Evolutionary conservation across 208 protist genomes (phyloP), one percentile per base, ranked within the genome.

Genomic region (Acanthamoeba culbertsoni): DNA sequence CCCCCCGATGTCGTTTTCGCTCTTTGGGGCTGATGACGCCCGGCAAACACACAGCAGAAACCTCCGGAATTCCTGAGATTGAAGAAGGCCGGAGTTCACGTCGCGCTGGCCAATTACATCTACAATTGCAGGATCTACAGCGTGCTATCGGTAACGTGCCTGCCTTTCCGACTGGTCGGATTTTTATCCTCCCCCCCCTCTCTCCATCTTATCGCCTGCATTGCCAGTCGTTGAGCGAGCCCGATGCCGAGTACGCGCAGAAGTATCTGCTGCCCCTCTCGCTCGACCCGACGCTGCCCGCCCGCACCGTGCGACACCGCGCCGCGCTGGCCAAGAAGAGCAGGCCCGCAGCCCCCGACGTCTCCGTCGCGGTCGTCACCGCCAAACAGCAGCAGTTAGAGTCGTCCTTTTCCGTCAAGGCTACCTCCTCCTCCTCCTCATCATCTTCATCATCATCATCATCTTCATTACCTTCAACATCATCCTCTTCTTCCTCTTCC

Each of bases 211-310:
- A 14, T 59, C 51, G 51, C 51, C 23, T 28, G n/a, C n/a, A 31
- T 33, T 31, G 12, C 31, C n/a, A 77, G 65, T 77, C 31, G 18
- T 28, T 77, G 14, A 31, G 18, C 35, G n/a, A 77, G 35, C 31
- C 12, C 12, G n/a, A 77, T 77, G 65, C 65, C 18, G 18, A 31
- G 65, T 77, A 77, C 35, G 65, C 65, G 12, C 65, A 77, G 35
- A 77, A 77, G 65, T 77, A 77, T 28, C n/a, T 77, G 65, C n/a
- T 77, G 35, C 65, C 65, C 35, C 65, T 77, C 12, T 77, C 65
- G 12, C 65, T 77, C 18, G 65, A 77, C n/a, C 65, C 65, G 12
- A 77, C 65, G n/a, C 65, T 77, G 18, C 31, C n/a, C 12, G 65
- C 65, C 14, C 77, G 77, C 37, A 42, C 23, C 16, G 18, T 88